These are phyloP conservation scores for Zychaea mexicana DNA, from an alignment of 371 early-diverging fungal genomes.

Conservation along the genomic window DNA sequence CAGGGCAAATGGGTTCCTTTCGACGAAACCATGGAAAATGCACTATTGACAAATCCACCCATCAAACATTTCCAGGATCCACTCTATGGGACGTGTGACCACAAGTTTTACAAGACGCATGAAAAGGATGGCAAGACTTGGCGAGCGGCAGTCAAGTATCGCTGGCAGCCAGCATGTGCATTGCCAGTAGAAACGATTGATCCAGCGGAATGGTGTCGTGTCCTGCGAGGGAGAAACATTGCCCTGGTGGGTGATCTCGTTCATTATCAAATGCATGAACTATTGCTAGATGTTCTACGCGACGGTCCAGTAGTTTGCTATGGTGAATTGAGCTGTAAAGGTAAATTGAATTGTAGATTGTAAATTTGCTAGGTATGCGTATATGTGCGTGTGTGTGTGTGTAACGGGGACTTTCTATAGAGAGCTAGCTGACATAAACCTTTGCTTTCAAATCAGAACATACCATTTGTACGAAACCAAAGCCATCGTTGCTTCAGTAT, in stretches of 20 bases:
- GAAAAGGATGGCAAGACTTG: too few species aligned
- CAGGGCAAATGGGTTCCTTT: constrained; percentile 7
- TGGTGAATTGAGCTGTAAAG: constrained; percentile 62
- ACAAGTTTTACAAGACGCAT: constrained; percentile 10
- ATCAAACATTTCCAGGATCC: constrained; percentile 47
- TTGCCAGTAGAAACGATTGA: constrained; percentile 6
- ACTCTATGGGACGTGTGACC: constrained; percentile 39
- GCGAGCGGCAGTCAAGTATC: constrained; percentile 9
- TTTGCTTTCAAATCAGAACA: constrained; percentile 32
- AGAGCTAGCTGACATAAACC: background rate
- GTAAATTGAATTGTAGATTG: constrained; percentile 17
- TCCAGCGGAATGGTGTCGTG: constrained; percentile 31
- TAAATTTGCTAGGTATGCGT: background rate
- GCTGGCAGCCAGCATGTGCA: constrained; percentile 13
- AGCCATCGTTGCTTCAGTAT: constrained; percentile 41
- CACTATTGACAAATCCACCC: background rate
- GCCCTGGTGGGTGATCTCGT: constrained; percentile 59
- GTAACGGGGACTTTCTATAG: too few species aligned
- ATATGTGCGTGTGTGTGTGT: too few species aligned
- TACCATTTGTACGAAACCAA: constrained; percentile 34
- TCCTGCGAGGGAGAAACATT: constrained; percentile 37
- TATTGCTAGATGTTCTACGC: constrained; percentile 49
- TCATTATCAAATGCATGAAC: constrained; percentile 60
- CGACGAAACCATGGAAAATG: background rate
- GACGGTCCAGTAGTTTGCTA: constrained; percentile 53